phyloP scores from a whole-genome alignment of 352 stramenopile species.

The Pythium utonaiense region DNA sequence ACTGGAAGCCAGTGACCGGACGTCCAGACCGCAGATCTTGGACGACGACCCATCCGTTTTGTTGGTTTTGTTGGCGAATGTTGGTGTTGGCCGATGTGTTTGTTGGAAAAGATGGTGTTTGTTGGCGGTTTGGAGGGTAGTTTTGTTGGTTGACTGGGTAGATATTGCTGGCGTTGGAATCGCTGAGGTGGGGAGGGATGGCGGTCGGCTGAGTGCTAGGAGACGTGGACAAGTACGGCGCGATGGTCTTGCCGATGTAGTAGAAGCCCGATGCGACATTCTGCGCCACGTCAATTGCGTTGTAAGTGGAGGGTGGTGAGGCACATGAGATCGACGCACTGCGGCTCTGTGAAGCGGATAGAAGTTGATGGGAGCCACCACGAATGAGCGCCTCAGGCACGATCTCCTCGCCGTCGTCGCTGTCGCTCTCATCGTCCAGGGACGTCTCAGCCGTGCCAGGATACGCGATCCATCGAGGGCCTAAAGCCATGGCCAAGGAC shows the following conservation, averaged over 20 bases:
- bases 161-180: background rate
- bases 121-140: background rate
- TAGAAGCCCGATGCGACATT: constrained; percentile 86
- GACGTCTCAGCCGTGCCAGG: constrained; percentile 32
- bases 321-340: constrained; percentile 10
- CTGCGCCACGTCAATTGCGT: constrained; percentile 79
- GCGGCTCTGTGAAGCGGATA: constrained; percentile 14
- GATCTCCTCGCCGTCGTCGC: constrained; percentile 43
- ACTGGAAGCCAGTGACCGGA: constrained; percentile 71
- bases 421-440: constrained; percentile 18
- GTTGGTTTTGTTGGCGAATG: constrained; percentile 8
- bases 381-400: constrained; percentile 40
- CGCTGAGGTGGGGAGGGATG: background rate
- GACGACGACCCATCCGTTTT: constrained; percentile 61
- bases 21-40: constrained; percentile 59
- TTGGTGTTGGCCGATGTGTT: background rate
- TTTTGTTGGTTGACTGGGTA: background rate
- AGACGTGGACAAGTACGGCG: constrained; percentile 69
- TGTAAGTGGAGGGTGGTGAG: constrained; percentile 33
- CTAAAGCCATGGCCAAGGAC: constrained; percentile 61
- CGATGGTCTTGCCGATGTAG: constrained; percentile 78
- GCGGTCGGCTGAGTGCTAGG: constrained; percentile 27
- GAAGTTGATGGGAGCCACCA: constrained; percentile 21
- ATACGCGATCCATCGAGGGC: constrained; percentile 67
- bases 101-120: constrained; percentile 11